Evolutionary conservation across 1,284 basidiomycete genomes (phyloP).

Genomic region (Exsudoporus floridanus): DNA sequence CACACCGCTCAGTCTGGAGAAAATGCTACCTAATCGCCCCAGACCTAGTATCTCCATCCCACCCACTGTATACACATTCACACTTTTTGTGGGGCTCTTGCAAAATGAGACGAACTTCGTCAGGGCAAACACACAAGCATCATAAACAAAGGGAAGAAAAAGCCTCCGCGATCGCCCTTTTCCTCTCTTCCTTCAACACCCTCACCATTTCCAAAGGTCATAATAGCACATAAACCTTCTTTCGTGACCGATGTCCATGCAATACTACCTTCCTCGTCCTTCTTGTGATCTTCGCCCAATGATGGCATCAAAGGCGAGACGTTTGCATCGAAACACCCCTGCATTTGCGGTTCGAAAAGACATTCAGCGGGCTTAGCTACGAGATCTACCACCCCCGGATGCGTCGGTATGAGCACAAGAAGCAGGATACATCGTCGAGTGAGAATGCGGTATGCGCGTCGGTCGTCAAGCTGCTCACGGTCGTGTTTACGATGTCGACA

Average conservation of each 20-base stretch:
- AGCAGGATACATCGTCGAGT: constrained; percentile 72
- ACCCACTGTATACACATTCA: too few relatives aligned
- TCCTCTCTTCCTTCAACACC: constrained; percentile 71
- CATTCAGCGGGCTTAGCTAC: constrained; percentile 56
- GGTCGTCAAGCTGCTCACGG: constrained; percentile 58
- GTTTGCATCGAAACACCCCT: constrained; percentile 77
- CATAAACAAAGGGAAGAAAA: background rate
- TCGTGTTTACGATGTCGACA: constrained; percentile 68
- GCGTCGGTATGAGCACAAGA: constrained; percentile 55
- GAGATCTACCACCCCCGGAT: constrained; percentile 45
- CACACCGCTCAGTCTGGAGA: too few relatives aligned
- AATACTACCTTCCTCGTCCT: constrained; percentile 50
- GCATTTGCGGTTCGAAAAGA: constrained; percentile 54
- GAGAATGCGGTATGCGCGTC: too few relatives aligned
- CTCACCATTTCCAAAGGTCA: constrained; percentile 67
- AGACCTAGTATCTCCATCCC: too few relatives aligned
- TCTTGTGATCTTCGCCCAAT: constrained; percentile 62
- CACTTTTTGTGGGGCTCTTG: constrained; percentile 77
- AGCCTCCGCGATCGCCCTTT: constrained; percentile 58
- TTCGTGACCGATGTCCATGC: constrained; percentile 60
- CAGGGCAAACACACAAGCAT: background rate
- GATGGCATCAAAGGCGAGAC: constrained; percentile 73
- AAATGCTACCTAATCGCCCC: too few relatives aligned
- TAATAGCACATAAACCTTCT: constrained; percentile 80
- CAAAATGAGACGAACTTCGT: background rate